These are phyloP conservation scores for Guadua angustifolia DNA, from an alignment of 176 grass and related monocot genomes.

Conservation along the genomic window DNA sequence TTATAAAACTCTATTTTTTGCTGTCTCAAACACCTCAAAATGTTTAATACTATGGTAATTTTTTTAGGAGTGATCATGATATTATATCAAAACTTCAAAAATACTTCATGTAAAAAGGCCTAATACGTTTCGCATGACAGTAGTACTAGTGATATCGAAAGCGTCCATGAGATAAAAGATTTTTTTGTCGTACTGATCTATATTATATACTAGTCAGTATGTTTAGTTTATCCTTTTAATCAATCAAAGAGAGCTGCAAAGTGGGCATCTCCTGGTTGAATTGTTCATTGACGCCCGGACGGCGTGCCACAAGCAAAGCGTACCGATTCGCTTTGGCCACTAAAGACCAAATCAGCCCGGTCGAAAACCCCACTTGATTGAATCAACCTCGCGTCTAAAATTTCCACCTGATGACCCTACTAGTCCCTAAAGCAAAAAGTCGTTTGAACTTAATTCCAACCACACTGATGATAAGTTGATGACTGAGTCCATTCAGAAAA, in stretches of 20 bases:
- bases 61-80: too few species aligned
- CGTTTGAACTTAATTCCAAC: background rate
- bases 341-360: slow-evolving; percentile 35
- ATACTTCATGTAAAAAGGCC: too few species aligned
- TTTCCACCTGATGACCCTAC: slow-evolving; percentile 10
- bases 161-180: too few species aligned
- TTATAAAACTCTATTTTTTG: too few species aligned
- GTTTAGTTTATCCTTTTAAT: background rate
- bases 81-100: too few species aligned
- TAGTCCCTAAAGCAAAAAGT: slow-evolving; percentile 19
- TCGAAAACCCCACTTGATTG: slow-evolving; percentile 4
- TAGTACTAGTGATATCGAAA: too few species aligned
- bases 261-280: background rate
- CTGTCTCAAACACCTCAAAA: too few species aligned
- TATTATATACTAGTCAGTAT: background rate
- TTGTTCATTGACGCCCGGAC: background rate
- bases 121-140: too few species aligned
- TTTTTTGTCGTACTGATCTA: background rate
- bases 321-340: slow-evolving; percentile 21
- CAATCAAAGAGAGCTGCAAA: background rate
- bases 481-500: background rate
- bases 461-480: background rate
- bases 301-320: background rate
- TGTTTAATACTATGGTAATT: too few species aligned
- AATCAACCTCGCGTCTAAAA: slow-evolving; percentile 7